Conservation (phyloP, 768 basidiomycete species). For the Auricularia sp. region DNA sequence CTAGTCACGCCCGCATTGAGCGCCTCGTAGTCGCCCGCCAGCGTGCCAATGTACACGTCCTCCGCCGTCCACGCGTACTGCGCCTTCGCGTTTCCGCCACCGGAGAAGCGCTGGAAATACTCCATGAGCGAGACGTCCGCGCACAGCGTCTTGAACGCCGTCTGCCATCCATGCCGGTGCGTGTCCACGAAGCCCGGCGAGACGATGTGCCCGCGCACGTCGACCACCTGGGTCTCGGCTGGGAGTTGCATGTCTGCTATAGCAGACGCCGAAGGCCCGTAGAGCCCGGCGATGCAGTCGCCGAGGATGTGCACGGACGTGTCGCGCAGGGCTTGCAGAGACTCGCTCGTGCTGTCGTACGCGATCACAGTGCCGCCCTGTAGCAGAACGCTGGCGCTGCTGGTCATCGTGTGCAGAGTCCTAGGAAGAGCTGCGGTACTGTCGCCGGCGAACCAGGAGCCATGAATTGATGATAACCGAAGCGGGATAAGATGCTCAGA, state of each 20-base stretch:
- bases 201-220: constrained; percentile 20
- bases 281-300: constrained; percentile 17
- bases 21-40: constrained; percentile 22
- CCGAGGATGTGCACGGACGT: constrained; percentile 19
- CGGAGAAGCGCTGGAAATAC: background rate
- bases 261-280: constrained; percentile 8
- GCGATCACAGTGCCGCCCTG: background rate
- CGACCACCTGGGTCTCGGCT: constrained; percentile 16
- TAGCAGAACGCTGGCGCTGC: background rate
- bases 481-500: too few relatives aligned
- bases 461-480: too few relatives aligned
- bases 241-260: background rate
- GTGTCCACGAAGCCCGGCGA: constrained; percentile 24
- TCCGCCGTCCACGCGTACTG: constrained; percentile 13
- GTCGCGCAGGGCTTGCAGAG: background rate
- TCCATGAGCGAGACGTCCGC: background rate
- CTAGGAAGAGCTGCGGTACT: too few relatives aligned
- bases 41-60: constrained; percentile 20
- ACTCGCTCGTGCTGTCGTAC: background rate
- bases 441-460: too few relatives aligned
- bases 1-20: constrained; percentile 23
- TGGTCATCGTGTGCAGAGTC: too few relatives aligned
- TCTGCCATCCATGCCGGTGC: constrained; percentile 12
- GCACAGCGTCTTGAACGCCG: background rate
- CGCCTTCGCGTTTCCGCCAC: background rate